These are phyloP conservation scores for Leishmania major DNA, from an alignment of 208 protist species.

Conservation along the genomic window DNA sequence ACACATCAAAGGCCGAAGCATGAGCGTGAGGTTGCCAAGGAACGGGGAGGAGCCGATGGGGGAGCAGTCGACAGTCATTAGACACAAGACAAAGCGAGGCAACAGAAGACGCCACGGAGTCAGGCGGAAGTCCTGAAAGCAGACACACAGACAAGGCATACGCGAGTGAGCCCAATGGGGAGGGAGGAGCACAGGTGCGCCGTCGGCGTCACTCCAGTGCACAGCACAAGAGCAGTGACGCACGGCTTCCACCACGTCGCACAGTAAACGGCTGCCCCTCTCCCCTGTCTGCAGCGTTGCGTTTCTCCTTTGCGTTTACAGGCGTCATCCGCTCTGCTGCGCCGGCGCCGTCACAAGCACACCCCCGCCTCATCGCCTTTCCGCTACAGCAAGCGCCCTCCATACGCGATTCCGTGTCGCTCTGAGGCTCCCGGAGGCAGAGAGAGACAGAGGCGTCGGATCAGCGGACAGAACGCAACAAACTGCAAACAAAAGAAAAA, in stretches of 20 bases:
- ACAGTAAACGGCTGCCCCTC: not conserved
- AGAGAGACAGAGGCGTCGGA: not conserved
- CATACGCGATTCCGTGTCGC: too few species aligned
- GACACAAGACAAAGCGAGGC: not conserved
- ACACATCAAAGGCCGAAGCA: not conserved
- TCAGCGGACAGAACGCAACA: not conserved
- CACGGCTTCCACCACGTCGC: not conserved
- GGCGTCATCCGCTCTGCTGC: too few species aligned
- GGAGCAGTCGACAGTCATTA: not conserved
- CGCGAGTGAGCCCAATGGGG: not conserved
- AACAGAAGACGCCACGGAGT: not conserved
- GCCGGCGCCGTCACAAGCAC: too few species aligned
- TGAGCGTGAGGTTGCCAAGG: not conserved
- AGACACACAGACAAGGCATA: not conserved
- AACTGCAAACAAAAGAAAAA: too few species aligned
- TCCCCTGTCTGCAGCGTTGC: too few species aligned
- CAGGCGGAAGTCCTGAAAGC: not conserved
- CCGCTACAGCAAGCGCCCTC: too few species aligned
- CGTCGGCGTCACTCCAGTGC: not conserved
- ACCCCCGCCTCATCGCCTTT: too few species aligned
- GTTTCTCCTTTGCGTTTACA: too few species aligned
- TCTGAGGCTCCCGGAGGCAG: too few species aligned
- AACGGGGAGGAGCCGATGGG: not conserved
- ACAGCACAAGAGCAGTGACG: not conserved
- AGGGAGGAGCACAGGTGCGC: not conserved